Conservation (phyloP, 2,329 filamentous ascomycete genomes). For the Leptographium galeiforme region DNA sequence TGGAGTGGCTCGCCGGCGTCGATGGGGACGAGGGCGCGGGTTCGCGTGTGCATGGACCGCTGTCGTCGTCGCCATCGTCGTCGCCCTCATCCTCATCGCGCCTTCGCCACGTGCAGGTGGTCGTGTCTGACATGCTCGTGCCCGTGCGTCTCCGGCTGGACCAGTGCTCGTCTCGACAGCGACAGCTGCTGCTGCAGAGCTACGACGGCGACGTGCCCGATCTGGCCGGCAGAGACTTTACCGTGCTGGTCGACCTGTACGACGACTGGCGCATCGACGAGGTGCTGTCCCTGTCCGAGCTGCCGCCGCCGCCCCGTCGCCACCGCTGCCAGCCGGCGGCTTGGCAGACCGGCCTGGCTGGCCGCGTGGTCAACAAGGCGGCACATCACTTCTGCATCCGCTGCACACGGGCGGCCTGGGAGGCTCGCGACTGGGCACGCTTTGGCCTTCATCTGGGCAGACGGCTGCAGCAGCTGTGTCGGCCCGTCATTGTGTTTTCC, state of each 20-base stretch:
- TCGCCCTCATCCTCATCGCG: neutral
- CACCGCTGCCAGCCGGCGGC: neutral
- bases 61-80: neutral
- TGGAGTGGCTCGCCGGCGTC: constrained; percentile 8
- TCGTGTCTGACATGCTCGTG: constrained; percentile 9
- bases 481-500: constrained; percentile 8
- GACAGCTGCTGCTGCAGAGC: neutral
- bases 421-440: neutral
- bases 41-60: neutral
- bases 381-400: constrained; percentile 7
- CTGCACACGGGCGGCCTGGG: constrained; percentile 8
- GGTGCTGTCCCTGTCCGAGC: constrained; percentile 6
- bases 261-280: constrained; percentile 11
- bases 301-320: neutral
- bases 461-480: constrained; percentile 5
- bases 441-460: constrained; percentile 4
- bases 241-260: constrained; percentile 9
- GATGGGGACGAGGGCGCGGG: neutral
- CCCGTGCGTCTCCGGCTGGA: constrained; percentile 2
- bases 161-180: neutral
- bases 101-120: neutral
- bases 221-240: constrained; percentile 7
- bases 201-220: neutral
- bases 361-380: constrained; percentile 6
- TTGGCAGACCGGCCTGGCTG: neutral